Evolutionary conservation across 1,284 basidiomycete genomes (phyloP).

Genomic region (Cryptococcus sp.): DNA sequence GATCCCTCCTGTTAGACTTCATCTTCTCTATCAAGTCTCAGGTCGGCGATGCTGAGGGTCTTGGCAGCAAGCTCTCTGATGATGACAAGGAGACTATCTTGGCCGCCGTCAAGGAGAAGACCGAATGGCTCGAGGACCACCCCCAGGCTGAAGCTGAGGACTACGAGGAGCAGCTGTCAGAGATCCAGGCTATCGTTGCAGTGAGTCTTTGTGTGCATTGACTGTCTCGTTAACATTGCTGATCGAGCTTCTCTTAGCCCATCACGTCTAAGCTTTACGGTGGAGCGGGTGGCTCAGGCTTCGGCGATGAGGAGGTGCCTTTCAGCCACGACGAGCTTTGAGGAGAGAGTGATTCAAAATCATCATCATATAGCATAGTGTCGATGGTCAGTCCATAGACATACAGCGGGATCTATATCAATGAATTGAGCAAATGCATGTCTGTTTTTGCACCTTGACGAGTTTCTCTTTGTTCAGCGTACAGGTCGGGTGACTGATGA

Average conservation of each 20-base stretch:
- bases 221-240: neutral
- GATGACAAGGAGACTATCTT: slow-evolving; percentile 89
- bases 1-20: slow-evolving; percentile 36
- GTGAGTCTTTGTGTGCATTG: slow-evolving; percentile 20
- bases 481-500: neutral
- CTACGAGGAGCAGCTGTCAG: slow-evolving; percentile 83
- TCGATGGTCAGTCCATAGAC: neutral
- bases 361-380: slow-evolving; percentile 2
- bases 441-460: neutral
- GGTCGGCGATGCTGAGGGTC: slow-evolving; percentile 79
- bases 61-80: slow-evolving; percentile 82
- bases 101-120: slow-evolving; percentile 79
- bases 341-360: slow-evolving; percentile 3
- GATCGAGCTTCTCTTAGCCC: slow-evolving; percentile 52
- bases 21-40: slow-evolving; percentile 81
- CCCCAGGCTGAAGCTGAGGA: slow-evolving; percentile 79
- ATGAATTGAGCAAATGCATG: neutral
- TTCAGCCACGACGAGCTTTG: slow-evolving; percentile 55
- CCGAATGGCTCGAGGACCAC: slow-evolving; percentile 87
- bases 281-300: slow-evolving; percentile 39
- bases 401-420: no score
- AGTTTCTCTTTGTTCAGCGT: neutral
- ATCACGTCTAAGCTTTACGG: slow-evolving; percentile 80
- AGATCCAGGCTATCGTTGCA: slow-evolving; percentile 68
- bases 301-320: slow-evolving; percentile 48